These are phyloP conservation scores for Asterella californica DNA, from an alignment of 225 moss, liverwort and hornwort genomes.

Conservation along the genomic window DNA sequence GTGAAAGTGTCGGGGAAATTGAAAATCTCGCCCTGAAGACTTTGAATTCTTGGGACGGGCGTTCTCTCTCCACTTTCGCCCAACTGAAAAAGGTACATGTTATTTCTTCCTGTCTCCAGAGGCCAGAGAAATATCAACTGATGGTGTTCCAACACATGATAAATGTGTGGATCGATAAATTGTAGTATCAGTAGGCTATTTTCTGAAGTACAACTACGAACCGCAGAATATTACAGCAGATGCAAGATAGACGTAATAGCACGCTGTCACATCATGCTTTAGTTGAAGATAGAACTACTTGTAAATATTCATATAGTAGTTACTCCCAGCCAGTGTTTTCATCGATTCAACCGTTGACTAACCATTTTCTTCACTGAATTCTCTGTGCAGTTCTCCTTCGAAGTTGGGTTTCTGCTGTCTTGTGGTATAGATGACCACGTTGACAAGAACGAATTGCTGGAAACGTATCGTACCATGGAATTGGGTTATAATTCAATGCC, in stretches of 20 bases:
- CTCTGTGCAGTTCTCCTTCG: conserved; percentile 40
- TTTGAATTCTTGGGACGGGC: conserved; percentile 23
- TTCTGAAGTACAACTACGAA: neutral
- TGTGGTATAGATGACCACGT: conserved; percentile 27
- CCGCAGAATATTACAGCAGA: no score
- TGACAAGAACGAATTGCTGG: conserved; percentile 25
- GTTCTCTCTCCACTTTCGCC: conserved; percentile 24
- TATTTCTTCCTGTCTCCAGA: neutral
- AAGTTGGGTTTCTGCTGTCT: conserved; percentile 27
- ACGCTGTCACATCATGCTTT: neutral
- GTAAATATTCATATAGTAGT: neutral
- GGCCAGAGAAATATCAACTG: neutral
- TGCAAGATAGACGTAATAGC: no score
- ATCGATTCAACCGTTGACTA: neutral
- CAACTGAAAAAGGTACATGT: conserved; percentile 31
- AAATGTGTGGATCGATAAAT: neutral
- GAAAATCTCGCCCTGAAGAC: conserved; percentile 23
- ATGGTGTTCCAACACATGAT: neutral
- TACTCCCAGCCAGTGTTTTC: neutral
- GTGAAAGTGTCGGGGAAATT: conserved; percentile 20
- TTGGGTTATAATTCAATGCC: conserved; percentile 36
- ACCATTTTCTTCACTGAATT: neutral
- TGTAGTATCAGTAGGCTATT: no score
- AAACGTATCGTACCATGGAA: conserved; percentile 33
- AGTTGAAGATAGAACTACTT: neutral